phyloP scores from a whole-genome alignment of 2,329 filamentous ascomycete species.

The Colletotrichum sp. region DNA sequence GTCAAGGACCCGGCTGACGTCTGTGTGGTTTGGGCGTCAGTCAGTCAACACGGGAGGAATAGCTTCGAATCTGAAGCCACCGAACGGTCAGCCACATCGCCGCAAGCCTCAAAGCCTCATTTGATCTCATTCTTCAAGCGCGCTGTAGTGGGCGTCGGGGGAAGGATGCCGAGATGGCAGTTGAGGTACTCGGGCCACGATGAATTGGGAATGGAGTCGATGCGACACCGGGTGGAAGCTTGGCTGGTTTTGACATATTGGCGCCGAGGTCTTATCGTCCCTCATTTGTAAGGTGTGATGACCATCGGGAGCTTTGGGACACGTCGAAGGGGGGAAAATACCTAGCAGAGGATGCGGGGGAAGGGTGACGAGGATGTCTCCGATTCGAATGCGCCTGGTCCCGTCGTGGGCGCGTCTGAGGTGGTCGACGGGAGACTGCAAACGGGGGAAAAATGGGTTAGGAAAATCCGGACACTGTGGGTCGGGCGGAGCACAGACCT shows the following conservation, averaged over 20 bases:
- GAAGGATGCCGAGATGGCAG: not conserved
- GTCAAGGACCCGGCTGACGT: not conserved
- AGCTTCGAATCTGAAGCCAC: not conserved
- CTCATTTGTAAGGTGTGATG: not conserved
- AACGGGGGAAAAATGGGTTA: constrained; percentile 7
- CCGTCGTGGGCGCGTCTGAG: not conserved
- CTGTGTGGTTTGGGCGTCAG: not conserved
- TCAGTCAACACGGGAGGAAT: not conserved
- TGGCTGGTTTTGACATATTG: not conserved
- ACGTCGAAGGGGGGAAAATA: not conserved
- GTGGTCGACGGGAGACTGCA: not conserved
- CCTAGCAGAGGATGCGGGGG: not conserved
- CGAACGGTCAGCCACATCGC: not conserved
- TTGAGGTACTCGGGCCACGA: not conserved
- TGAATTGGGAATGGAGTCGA: not conserved
- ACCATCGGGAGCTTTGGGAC: not conserved
- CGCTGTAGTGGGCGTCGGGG: not conserved
- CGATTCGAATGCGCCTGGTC: not conserved
- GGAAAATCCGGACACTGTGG: constrained; percentile 10
- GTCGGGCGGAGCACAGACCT: not conserved
- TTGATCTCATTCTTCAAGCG: not conserved
- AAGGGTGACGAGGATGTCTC: not conserved
- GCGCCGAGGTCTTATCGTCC: constrained; percentile 3
- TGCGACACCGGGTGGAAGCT: not conserved
- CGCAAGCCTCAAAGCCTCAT: not conserved